These are phyloP conservation scores for Triangularia verruculosa DNA, from an alignment of 2,329 filamentous ascomycete genomes.

Conservation along the genomic window DNA sequence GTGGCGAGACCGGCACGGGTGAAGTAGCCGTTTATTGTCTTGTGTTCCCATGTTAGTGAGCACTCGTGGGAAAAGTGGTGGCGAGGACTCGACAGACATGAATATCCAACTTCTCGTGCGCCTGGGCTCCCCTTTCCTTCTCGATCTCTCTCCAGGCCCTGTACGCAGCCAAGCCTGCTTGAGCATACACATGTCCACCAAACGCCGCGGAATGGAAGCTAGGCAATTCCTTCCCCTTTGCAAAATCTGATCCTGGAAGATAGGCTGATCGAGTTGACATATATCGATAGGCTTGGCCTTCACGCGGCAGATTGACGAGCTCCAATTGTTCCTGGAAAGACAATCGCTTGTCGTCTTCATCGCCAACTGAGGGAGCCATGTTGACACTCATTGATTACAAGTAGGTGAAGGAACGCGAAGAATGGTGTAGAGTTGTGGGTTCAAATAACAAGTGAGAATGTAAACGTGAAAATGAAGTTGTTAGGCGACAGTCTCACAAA, in stretches of 20 bases:
- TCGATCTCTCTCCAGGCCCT: constrained; percentile 34
- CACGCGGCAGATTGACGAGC: constrained; percentile 32
- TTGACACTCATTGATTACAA: constrained; percentile 2
- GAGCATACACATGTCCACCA: constrained; percentile 46
- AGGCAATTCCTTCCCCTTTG: constrained; percentile 10
- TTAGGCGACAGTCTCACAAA: not conserved
- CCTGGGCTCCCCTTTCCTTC: constrained; percentile 19
- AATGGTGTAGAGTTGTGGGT: not conserved
- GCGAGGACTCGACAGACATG: constrained; percentile 36
- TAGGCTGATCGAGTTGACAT: constrained; percentile 37
- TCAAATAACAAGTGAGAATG: not conserved
- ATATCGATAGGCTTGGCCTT: constrained; percentile 30
- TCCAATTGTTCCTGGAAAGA: constrained; percentile 38
- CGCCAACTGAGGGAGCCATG: constrained; percentile 13
- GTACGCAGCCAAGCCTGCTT: constrained; percentile 40
- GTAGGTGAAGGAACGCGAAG: not conserved
- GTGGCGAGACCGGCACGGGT: constrained; percentile 45
- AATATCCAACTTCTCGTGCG: constrained; percentile 32
- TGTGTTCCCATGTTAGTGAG: not conserved
- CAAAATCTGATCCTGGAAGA: constrained; percentile 33
- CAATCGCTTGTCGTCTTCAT: constrained; percentile 26
- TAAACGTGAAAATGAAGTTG: not conserved
- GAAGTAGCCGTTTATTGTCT: constrained; percentile 58
- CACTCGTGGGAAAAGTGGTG: not conserved
- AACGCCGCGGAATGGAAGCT: constrained; percentile 32